Base-by-base conservation (phyloP, 179 eudicot genomes). In the Nepenthes alata region DNA sequence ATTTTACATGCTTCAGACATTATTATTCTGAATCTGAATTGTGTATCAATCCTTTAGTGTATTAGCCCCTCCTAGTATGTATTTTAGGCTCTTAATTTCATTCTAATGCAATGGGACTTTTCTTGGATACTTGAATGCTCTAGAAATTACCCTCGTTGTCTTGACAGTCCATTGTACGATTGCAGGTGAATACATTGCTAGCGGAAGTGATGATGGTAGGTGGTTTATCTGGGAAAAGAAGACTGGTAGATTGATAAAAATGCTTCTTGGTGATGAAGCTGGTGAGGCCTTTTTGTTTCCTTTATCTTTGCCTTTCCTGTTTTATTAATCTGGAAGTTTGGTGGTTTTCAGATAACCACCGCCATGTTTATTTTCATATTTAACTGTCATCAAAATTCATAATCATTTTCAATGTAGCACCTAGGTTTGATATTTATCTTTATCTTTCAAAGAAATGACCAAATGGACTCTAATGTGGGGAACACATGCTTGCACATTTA, bases 221-320 rank as follows among this genome's bases (percentile, higher is more conserved):
- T 93, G 98, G 95, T 93, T 85, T 67, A 85, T 93, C 41, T 93
- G 98, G 98, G 98, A 93, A 71, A 93, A 93, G 79, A 85, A 64
- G 82, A 93, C 95, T 59, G 95, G 94, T 15, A 81, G 91, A 72
- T 66, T 93, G 49, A 72, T 93, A 58, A 93, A 87, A 74, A 73
- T 90, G 83, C 91, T 93, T 68, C 69, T 72, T 61, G 98, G 98
- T 34, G 98, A 93, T 71, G 83, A 82, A 68, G 85, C 91, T 77
- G 98, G 98, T 90, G 85, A 74, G 15, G 11, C 37, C 49, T 47
- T 69, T 49, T 51, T 62, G 13, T 35, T 38, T 13, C 35, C n/a
- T 25, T 58, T 7, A 14, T 4, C 14, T 60, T 11, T 50, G 5
- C 15, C 11, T 61, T 58, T 34, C 49, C 57, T 36, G 13, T 5